Base-by-base conservation (phyloP, 2,329 filamentous ascomycete species). In the Waltergamsia citrina region DNA sequence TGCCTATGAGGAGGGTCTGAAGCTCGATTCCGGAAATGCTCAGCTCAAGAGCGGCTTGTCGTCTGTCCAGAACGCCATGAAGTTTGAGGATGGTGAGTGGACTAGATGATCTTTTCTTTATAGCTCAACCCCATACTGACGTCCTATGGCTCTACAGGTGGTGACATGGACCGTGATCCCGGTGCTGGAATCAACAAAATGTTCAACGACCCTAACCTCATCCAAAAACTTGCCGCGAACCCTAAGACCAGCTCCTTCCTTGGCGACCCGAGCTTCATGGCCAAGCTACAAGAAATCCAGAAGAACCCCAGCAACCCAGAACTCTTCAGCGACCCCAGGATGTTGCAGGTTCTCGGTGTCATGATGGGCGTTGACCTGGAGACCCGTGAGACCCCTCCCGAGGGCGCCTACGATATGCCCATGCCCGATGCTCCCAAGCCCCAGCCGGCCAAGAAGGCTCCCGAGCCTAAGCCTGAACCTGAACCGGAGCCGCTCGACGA, bases 301-400 rank as follows among this genome's bases (percentile, higher is more conserved):
- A 67, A 78, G 45, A 92, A 95, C 63, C 88, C 92, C 6, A 75
- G 78, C 49, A 79, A 76, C 30, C 79, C 85, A 42, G 76, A 83
- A 39, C 75, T 92, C 44, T 87, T 98, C 62, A 74, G 78, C 45
- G 92, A 98, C 53, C 90, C 88, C 5, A 72, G 92, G 41, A 87
- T 98, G 73, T 69, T 98, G 46, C 84, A 93, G 57, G 90, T 96
- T 15, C 81, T 98, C 62, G 86, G 88, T 47, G 92, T 95, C 17
- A 59, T 95, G 45, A 78, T 98, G 67, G 92, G 92, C 29, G 81
- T 98, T 32, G 88, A 96, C 53, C 88, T 98, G 82, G 77, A 64
- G 39, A 52, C 65, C 48, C 54, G 56, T 10, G 56, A 59, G 35
- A 51, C 50, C 34, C 51, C 54, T 36, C 56, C 57, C 10, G 30